Conservation (phyloP, 2,329 filamentous ascomycete genomes). For the Torrubiellomyces zombiae region DNA sequence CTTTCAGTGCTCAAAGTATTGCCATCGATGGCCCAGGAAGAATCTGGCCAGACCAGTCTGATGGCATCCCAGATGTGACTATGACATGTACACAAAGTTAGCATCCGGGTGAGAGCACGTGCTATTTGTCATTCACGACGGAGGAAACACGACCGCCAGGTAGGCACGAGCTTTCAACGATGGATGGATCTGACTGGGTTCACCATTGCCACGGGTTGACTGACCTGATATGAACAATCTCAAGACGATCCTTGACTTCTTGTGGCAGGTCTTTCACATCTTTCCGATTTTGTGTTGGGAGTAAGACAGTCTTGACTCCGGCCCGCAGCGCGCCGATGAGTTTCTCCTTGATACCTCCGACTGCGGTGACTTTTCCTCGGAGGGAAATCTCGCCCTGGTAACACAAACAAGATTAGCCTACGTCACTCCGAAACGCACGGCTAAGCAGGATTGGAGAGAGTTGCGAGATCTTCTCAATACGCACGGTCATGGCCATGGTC, state of each 20-base stretch:
- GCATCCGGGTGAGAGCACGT: too few relatives aligned
- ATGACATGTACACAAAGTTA: too few relatives aligned
- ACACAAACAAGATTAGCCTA: too few relatives aligned
- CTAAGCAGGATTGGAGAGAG: constrained; percentile 6
- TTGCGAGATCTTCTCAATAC: constrained; percentile 10
- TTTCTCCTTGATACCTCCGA: constrained; percentile 98
- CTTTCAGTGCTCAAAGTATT: constrained; percentile 57
- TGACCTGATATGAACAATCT: constrained; percentile 81
- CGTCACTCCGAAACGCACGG: constrained; percentile 9
- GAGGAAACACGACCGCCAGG: too few relatives aligned
- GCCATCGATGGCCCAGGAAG: constrained; percentile 62
- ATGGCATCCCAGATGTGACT: constrained; percentile 93
- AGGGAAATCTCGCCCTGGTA: constrained; percentile 56
- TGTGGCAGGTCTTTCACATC: constrained; percentile 80
- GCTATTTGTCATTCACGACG: too few relatives aligned
- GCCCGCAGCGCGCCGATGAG: constrained; percentile 85
- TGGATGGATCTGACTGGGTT: too few relatives aligned
- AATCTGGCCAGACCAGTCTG: constrained; percentile 79
- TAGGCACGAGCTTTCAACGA: too few relatives aligned
- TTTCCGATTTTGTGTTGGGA: constrained; percentile 80
- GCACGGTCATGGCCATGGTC: constrained; percentile 84
- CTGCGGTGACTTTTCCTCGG: constrained; percentile 77
- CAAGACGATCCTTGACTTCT: constrained; percentile 73
- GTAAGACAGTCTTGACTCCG: constrained; percentile 82
- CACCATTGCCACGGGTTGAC: constrained; percentile 17